phyloP scores from a whole-genome alignment of 495 filamentous ascomycete species.

The Hyaloscypha variabilis region DNA sequence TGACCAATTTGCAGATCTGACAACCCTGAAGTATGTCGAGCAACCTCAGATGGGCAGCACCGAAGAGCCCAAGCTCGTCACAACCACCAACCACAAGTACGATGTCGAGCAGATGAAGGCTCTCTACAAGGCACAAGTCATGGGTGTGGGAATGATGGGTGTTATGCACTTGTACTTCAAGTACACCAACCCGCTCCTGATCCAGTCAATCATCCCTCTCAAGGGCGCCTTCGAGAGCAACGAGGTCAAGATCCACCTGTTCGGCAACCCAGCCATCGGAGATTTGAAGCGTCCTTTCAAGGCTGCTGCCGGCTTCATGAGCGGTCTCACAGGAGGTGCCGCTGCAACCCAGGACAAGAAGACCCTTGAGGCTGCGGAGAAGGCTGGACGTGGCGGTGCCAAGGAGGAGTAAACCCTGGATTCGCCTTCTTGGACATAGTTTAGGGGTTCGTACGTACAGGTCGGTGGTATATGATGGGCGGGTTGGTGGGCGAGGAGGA shows the following conservation, averaged over 20 bases:
- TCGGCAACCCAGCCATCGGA: constrained; percentile 85
- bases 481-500: constrained; percentile 8
- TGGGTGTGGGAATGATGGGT: constrained; percentile 96
- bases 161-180: constrained; percentile 99
- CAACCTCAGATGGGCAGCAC: constrained; percentile 86
- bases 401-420: constrained; percentile 80
- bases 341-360: constrained; percentile 93
- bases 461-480: background rate
- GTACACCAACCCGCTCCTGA: constrained; percentile 98
- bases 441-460: constrained; percentile 19
- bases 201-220: constrained; percentile 97
- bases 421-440: constrained; percentile 6
- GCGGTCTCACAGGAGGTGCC: constrained; percentile 60
- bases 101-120: constrained; percentile 82
- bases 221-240: constrained; percentile 95
- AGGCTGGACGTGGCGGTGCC: constrained; percentile 79
- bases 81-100: constrained; percentile 93
- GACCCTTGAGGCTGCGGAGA: constrained; percentile 85
- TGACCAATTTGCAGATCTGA: constrained; percentile 67
- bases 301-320: constrained; percentile 78
- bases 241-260: constrained; percentile 91
- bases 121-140: constrained; percentile 83
- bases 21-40: constrained; percentile 98
- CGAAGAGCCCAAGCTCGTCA: constrained; percentile 93
- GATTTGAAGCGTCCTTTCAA: constrained; percentile 97